These are phyloP conservation scores for Plasmodium gallinaceum DNA, from an alignment of 169 alveolate species.

Conservation along the genomic window DNA sequence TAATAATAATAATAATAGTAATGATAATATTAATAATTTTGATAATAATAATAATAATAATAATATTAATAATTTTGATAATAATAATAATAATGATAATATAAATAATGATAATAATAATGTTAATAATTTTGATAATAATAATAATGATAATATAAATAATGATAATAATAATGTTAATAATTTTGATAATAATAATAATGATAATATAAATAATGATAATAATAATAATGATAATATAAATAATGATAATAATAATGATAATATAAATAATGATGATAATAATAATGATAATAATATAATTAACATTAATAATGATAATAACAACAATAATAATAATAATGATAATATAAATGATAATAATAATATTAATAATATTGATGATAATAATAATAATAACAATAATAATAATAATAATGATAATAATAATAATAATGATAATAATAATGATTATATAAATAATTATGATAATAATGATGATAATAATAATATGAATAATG, in stretches of 20 bases:
- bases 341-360: not conserved
- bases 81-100: not conserved
- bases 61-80: not conserved
- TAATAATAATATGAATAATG: not conserved
- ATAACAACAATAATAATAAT: not conserved
- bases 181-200: conserved; percentile 1
- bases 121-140: not conserved
- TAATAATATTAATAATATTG: not conserved
- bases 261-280: not conserved
- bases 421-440: not conserved
- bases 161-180: conserved; percentile 21
- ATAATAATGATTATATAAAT: not conserved
- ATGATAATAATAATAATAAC: conserved; percentile 8
- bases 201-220: not conserved
- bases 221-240: not conserved
- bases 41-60: not conserved
- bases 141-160: not conserved
- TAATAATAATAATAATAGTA: conserved; percentile 3
- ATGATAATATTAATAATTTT: not conserved
- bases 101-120: conserved; percentile 7
- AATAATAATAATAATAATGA: not conserved
- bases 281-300: not conserved
- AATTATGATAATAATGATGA: conserved; percentile 6
- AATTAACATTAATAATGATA: not conserved
- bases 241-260: not conserved